These are phyloP conservation scores for Symbiotaphrina buchneri DNA, from an alignment of 495 filamentous ascomycete species.

Conservation along the genomic window DNA sequence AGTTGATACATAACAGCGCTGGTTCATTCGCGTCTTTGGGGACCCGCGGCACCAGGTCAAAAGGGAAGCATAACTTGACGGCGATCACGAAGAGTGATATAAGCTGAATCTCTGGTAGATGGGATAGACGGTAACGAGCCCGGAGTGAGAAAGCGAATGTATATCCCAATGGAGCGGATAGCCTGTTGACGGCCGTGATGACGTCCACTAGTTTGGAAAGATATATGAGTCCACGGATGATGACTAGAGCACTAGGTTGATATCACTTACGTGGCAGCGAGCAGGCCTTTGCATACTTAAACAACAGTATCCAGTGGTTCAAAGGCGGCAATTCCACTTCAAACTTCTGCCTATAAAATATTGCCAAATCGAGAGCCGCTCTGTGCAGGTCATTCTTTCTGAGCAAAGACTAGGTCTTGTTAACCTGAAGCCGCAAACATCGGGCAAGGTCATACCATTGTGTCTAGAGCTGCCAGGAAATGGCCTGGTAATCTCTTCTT, in stretches of 20 bases:
- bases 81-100: slow-evolving; percentile 51
- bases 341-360: slow-evolving; percentile 43
- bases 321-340: slow-evolving; percentile 48
- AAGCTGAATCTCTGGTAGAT: slow-evolving; percentile 51
- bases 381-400: slow-evolving; percentile 37
- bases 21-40: slow-evolving; percentile 35
- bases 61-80: slow-evolving; percentile 56
- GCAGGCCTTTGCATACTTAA: slow-evolving; percentile 47
- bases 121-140: slow-evolving; percentile 11
- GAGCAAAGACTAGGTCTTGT: slow-evolving; percentile 6
- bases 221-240: slow-evolving; percentile 7
- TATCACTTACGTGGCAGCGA: slow-evolving; percentile 48
- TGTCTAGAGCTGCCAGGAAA: slow-evolving; percentile 1
- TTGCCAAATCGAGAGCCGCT: slow-evolving; percentile 30
- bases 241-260: no score
- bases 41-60: slow-evolving; percentile 36
- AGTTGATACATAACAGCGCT: slow-evolving; percentile 38
- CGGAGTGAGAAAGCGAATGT: slow-evolving; percentile 29
- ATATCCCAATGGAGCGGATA: slow-evolving; percentile 31
- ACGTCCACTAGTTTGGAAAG: slow-evolving; percentile 33
- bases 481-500: slow-evolving; percentile 2
- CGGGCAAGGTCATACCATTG: neutral
- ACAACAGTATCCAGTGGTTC: slow-evolving; percentile 41
- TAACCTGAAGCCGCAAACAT: no score
- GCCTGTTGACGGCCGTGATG: slow-evolving; percentile 32